These are phyloP conservation scores for Paramecium octaurelia DNA, from an alignment of 73 alveolate genomes.

Conservation along the genomic window DNA sequence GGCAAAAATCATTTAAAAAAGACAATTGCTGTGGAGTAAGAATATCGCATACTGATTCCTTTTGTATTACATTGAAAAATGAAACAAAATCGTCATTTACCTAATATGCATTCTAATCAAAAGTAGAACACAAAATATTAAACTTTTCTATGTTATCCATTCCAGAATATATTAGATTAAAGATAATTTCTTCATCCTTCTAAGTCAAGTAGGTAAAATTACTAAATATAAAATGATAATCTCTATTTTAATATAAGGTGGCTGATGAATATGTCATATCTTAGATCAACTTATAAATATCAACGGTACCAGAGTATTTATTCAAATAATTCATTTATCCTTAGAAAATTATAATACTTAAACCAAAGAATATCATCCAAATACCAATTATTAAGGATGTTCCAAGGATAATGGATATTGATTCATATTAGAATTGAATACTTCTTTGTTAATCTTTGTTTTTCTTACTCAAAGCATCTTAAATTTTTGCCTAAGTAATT, in stretches of 20 bases:
- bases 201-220: not conserved
- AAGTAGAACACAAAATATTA: not conserved
- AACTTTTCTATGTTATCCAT: not conserved
- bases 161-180: not conserved
- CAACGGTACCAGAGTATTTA: not conserved
- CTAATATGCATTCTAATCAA: not conserved
- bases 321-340: not conserved
- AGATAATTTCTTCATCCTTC: not conserved
- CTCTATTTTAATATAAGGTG: not conserved
- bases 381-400: not conserved
- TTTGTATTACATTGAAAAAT: not conserved
- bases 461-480: not conserved
- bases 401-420: not conserved
- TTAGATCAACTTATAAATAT: conserved; percentile 1
- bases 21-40: not conserved
- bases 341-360: not conserved
- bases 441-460: not conserved
- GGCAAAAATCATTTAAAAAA: not conserved
- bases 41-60: not conserved
- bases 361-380: not conserved
- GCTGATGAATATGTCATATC: not conserved
- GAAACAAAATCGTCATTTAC: not conserved
- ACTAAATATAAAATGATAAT: not conserved
- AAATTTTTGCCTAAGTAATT: not conserved
- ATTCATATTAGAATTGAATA: not conserved